These are phyloP conservation scores for Shiraia bambusicola DNA, from an alignment of 2,329 filamentous ascomycete species.

Conservation along the genomic window DNA sequence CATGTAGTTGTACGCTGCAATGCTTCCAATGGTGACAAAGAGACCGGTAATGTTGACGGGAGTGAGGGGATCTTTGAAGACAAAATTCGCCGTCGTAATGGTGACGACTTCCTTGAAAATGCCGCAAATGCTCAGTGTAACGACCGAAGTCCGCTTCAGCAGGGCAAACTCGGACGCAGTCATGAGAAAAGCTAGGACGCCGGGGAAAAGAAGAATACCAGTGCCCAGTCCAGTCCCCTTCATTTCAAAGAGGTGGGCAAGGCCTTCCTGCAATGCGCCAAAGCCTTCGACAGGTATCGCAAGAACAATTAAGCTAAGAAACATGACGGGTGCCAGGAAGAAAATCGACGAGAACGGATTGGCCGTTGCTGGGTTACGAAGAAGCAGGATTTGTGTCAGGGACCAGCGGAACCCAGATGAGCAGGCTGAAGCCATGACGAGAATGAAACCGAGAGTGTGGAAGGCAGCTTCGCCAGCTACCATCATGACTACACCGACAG, in stretches of 20 bases:
- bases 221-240: conserved; percentile 69
- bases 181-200: conserved; percentile 91
- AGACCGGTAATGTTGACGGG: conserved; percentile 84
- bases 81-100: conserved; percentile 80
- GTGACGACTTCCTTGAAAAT: conserved; percentile 99
- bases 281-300: conserved; percentile 86
- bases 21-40: conserved; percentile 83
- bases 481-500: conserved; percentile 93
- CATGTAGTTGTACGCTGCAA: conserved; percentile 88
- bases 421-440: conserved; percentile 91
- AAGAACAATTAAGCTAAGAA: conserved; percentile 74
- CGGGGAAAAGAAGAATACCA: conserved; percentile 82
- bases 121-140: conserved; percentile 92
- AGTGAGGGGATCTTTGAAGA: conserved; percentile 87
- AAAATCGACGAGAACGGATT: conserved; percentile 98
- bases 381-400: conserved; percentile 93
- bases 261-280: conserved; percentile 63
- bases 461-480: conserved; percentile 94
- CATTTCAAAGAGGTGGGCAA: conserved; percentile 62
- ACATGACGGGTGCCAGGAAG: conserved; percentile 97
- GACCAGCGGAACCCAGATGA: conserved; percentile 97
- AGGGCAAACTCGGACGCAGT: conserved; percentile 94
- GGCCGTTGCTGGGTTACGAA: conserved; percentile 89
- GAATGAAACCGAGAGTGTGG: conserved; percentile 78
- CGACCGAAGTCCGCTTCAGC: conserved; percentile 90